Evolutionary conservation across 768 basidiomycete genomes (phyloP), one percentile per base, ranked within the genome.

Genomic region (Pulveroboletus sp.): DNA sequence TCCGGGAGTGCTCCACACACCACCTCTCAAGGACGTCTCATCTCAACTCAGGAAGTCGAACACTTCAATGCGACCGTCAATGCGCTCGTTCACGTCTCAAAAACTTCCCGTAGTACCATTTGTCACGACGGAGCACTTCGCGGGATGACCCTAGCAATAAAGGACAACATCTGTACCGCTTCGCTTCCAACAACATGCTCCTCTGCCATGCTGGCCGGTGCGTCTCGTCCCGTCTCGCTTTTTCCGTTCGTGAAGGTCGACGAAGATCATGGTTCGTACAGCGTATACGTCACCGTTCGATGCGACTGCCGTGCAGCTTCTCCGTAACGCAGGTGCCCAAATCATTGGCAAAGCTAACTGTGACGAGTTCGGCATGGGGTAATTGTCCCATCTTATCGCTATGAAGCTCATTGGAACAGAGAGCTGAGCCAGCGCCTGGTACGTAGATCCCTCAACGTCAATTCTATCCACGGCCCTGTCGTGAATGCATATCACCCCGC

Each of bases 331-430:
- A 0, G 93, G 92, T 0, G 92, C 85, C 0, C 68, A 80, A 15
- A 76, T 97, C 10, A 61, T 87, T 2, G 95, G 93, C 1, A 96
- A 96, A 70, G 85, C 93, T 1, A 94, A 95, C 63, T 91, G 92
- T 66, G 95, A 99, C 64, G 94, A 98, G 69, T 98, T 98, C 68
- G 95, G 95, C 1, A 98, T 98, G 95, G 95, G 95, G 86, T 93
- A 50, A 17, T 30, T 8, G 4, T 30, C 47, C 18, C 49, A 31
- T 28, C 10, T 35, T 6, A 37, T 31, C 32, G n/a, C n/a, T n/a
- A n/a, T n/a, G n/a, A n/a, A 5, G 13, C 10, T 5, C 14, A 39
- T 37, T n/a, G 32, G 17, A 14, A 17, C 18, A 6, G 24, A 21
- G 15, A 14, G 31, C 45, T 27, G 26, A 49, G 11, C 28, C 21